Percentiles rank a stretch among this genome's conserved stretches.
These are phyloP conservation scores for Ajuga reptans DNA, from an alignment of 305 asterid species.

Conservation along the genomic window DNA sequence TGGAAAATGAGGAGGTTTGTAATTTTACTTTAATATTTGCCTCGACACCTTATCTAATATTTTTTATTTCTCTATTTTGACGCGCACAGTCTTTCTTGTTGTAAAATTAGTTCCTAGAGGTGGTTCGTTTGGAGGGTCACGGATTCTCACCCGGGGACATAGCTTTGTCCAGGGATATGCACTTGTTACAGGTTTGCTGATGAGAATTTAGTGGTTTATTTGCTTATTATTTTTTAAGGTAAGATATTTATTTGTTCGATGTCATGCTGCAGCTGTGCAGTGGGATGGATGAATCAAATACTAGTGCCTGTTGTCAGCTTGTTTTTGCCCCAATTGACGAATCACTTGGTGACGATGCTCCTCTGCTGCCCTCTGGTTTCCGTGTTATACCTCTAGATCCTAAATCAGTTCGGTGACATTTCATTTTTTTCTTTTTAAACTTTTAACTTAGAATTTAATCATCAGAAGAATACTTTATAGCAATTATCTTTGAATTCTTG, in stretches of 20 bases:
- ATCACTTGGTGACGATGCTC: constrained; percentile 70
- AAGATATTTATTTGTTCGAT: background rate
- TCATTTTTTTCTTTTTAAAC: background rate
- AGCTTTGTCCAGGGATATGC: constrained; percentile 64
- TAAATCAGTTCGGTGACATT: constrained; percentile 47
- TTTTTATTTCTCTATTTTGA: background rate
- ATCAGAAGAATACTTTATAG: no score
- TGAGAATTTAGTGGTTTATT: background rate
- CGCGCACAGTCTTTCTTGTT: background rate
- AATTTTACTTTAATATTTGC: background rate
- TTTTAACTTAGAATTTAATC: background rate
- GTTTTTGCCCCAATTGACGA: constrained; percentile 76
- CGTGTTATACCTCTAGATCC: constrained; percentile 67
- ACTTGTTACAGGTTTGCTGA: constrained; percentile 53
- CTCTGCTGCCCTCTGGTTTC: constrained; percentile 68
- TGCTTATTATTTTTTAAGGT: background rate
- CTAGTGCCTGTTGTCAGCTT: constrained; percentile 64
- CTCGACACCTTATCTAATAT: background rate
- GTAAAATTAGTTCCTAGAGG: constrained; percentile 53
- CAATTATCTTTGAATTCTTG: background rate
- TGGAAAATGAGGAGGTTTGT: constrained; percentile 67
- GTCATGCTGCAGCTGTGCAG: constrained; percentile 49
- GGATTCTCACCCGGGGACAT: constrained; percentile 60
- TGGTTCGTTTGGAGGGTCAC: constrained; percentile 65
- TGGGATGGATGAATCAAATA: constrained; percentile 61